These are phyloP conservation scores for Cyanophora paradoxa DNA, from an alignment of 78 protist species.

Conservation along the genomic window DNA sequence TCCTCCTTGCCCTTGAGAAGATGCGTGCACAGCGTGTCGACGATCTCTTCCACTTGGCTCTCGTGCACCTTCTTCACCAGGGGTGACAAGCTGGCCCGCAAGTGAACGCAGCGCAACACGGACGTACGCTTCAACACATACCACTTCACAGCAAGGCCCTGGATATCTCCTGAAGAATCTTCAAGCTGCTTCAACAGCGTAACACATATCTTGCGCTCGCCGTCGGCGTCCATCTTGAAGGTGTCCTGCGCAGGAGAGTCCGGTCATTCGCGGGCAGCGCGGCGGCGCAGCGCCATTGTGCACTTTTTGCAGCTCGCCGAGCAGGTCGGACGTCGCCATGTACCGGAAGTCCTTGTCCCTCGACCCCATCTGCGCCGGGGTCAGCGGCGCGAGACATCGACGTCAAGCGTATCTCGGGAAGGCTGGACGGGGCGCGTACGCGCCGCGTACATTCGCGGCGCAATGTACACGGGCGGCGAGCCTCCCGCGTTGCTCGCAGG, in stretches of 20 bases:
- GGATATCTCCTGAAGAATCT: conserved; percentile 27
- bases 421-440: too few relatives aligned
- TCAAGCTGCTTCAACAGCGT: conserved; percentile 1
- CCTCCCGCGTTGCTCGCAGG: too few relatives aligned
- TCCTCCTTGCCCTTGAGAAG: conserved; percentile 27
- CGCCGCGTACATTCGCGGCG: too few relatives aligned
- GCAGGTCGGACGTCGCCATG: conserved; percentile 49
- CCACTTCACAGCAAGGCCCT: conserved; percentile 49
- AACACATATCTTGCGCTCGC: conserved; percentile 12
- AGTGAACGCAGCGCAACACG: not conserved
- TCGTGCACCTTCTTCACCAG: conserved; percentile 30
- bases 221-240: conserved; percentile 14
- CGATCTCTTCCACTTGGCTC: not conserved
- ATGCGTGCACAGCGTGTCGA: not conserved
- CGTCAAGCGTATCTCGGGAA: too few relatives aligned
- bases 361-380: too few relatives aligned
- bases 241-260: too few relatives aligned
- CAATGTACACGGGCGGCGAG: too few relatives aligned
- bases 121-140: not conserved
- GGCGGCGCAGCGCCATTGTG: too few relatives aligned
- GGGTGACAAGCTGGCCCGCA: conserved; percentile 11
- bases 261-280: too few relatives aligned
- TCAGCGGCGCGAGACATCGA: too few relatives aligned
- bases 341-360: conserved; percentile 48
- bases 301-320: conserved; percentile 37